These are phyloP conservation scores for Penicillium arizonense DNA, from an alignment of 495 filamentous ascomycete genomes.

Conservation along the genomic window DNA sequence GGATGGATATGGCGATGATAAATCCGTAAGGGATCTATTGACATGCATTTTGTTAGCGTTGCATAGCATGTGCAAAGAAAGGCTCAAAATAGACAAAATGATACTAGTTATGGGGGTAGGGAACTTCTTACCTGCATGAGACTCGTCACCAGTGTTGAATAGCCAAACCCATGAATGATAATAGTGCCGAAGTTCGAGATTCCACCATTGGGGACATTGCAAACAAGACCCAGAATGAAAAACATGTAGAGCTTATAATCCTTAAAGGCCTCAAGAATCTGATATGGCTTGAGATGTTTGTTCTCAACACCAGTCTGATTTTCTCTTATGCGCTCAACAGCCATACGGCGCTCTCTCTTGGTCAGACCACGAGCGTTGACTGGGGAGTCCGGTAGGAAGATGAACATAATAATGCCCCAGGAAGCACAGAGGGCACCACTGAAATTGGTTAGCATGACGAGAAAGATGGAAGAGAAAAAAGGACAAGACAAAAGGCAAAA, in stretches of 20 bases:
- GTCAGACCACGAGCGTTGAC: constrained; percentile 59
- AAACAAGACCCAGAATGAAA: constrained; percentile 52
- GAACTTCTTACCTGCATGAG: constrained; percentile 39
- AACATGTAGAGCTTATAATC: constrained; percentile 66
- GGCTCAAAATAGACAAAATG: too few species aligned
- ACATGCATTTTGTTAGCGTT: background rate
- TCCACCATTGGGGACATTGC: constrained; percentile 46
- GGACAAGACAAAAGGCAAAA: too few species aligned
- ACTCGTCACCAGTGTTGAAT: constrained; percentile 49
- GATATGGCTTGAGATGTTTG: constrained; percentile 56
- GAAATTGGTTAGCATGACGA: constrained; percentile 17
- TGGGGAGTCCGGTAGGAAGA: constrained; percentile 62
- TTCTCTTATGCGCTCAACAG: constrained; percentile 55
- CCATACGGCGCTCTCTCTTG: constrained; percentile 54
- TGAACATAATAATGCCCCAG: constrained; percentile 58
- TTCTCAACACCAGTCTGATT: constrained; percentile 70
- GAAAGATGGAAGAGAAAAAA: too few species aligned
- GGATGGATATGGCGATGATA: constrained; percentile 56
- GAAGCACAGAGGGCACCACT: constrained; percentile 53
- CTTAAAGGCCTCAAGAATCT: constrained; percentile 55
- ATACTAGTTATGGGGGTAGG: too few species aligned
- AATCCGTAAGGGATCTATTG: constrained; percentile 57
- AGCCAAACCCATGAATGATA: constrained; percentile 63
- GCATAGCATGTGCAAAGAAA: constrained; percentile 13
- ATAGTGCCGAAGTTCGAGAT: constrained; percentile 62